Conservation (phyloP, 345 rosid genomes). For the Eucalyptus curtisii region DNA sequence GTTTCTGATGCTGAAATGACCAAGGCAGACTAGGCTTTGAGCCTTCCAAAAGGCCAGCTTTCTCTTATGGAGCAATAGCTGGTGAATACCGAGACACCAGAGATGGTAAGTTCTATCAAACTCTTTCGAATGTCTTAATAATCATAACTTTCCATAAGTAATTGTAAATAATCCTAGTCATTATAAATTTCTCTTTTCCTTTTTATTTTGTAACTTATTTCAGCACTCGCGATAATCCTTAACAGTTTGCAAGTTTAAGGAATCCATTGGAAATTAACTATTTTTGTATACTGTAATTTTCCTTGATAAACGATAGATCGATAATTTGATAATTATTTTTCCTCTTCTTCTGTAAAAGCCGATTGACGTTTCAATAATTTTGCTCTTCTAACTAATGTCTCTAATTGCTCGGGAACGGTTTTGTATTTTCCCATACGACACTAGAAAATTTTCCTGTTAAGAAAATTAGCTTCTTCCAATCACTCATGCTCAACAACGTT, state of each 20-base stretch:
- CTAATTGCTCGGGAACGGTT: fast-evolving
- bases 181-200: no score
- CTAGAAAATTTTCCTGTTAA: background rate
- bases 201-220: fast-evolving
- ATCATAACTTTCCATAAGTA: background rate
- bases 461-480: background rate
- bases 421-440: fast-evolving
- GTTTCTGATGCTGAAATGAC: no score
- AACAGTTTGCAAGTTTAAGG: background rate
- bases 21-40: no score
- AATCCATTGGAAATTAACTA: fast-evolving
- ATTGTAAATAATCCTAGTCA: background rate
- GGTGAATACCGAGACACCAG: fast-evolving
- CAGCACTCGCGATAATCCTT: fast-evolving
- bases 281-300: fast-evolving
- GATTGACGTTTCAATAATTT: background rate
- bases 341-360: fast-evolving
- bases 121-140: background rate
- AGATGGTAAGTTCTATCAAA: no score
- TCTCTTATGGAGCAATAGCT: no score
- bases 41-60: no score
- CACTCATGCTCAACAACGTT: background rate
- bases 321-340: background rate
- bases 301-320: fast-evolving
- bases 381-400: no score